Evolutionary conservation across 1,139 yeast genomes (phyloP).

Genomic region (Geotrichum phurueaensis): DNA sequence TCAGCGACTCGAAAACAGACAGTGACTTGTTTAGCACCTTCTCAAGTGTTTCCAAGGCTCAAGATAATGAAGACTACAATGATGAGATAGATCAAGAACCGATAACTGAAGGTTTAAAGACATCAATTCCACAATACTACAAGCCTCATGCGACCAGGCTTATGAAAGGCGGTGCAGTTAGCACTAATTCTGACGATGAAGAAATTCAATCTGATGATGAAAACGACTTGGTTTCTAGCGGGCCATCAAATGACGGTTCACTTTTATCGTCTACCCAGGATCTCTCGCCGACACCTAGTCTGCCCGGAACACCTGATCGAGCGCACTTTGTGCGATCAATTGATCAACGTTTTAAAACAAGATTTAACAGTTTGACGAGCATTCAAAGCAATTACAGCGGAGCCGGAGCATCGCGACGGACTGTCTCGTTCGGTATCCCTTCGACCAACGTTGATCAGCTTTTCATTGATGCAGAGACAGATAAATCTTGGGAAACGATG

Average conservation of each 20-base stretch:
- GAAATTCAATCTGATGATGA: constrained; percentile 3
- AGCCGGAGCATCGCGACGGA: background rate
- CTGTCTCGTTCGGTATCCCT: constrained; percentile 3
- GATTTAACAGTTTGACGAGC: constrained; percentile 26
- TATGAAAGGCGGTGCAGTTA: background rate
- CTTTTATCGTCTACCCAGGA: constrained; percentile 4
- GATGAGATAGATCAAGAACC: background rate
- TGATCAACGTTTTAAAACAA: constrained; percentile 29
- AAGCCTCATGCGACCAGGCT: background rate
- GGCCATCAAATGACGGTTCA: constrained; percentile 1
- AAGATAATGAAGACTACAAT: background rate
- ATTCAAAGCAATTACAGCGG: constrained; percentile 7
- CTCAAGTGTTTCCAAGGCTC: constrained; percentile 14
- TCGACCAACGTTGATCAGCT: constrained; percentile 20
- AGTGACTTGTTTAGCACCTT: constrained; percentile 12
- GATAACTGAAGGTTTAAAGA: background rate
- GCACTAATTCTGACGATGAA: constrained; percentile 1
- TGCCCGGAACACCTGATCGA: constrained; percentile 14
- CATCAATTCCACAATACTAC: constrained; percentile 12
- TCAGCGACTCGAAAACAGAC: background rate
- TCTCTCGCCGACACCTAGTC: constrained; percentile 11
- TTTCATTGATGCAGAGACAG: constrained; percentile 14
- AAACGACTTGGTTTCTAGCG: constrained; percentile 1
- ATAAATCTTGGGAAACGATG: constrained; percentile 32
- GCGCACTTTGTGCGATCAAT: constrained; percentile 22